phyloP scores from a whole-genome alignment of 1,284 basidiomycete species.

The Coriolopsis trogii region DNA sequence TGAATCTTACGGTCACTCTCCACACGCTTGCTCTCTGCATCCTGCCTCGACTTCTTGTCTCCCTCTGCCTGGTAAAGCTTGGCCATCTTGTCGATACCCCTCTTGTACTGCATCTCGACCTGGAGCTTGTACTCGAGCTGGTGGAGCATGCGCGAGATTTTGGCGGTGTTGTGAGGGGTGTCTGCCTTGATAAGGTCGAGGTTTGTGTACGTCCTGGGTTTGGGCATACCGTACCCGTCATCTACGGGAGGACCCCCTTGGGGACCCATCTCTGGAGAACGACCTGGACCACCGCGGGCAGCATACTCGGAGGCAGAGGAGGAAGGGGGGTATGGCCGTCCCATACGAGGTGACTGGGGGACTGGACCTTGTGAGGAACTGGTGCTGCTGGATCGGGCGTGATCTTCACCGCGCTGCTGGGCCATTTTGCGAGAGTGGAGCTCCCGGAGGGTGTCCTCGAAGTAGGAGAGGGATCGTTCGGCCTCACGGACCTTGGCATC shows the following conservation, averaged over 20 bases:
- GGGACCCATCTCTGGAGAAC: conserved; percentile 45
- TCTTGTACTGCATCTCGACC: conserved; percentile 98
- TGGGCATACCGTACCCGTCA: conserved; percentile 43
- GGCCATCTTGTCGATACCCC: conserved; percentile 99
- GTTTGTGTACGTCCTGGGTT: conserved; percentile 71
- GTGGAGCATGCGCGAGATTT: conserved; percentile 98
- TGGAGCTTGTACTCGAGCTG: conserved; percentile 99
- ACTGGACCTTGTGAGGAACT: conserved; percentile 38
- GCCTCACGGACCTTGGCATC: conserved; percentile 91
- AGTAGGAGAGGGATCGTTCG: conserved; percentile 84
- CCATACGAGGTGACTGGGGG: conserved; percentile 29
- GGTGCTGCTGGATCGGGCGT: conserved; percentile 48
- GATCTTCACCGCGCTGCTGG: conserved; percentile 55
- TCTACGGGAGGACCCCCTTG: conserved; percentile 39
- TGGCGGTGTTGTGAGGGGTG: conserved; percentile 93
- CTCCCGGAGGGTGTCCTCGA: conserved; percentile 85
- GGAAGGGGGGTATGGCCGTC: conserved; percentile 32
- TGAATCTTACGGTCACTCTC: conserved; percentile 98
- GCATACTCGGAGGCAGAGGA: conserved; percentile 47
- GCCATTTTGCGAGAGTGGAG: conserved; percentile 78
- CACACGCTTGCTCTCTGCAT: conserved; percentile 92
- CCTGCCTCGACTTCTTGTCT: conserved; percentile 89
- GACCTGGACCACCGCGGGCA: conserved; percentile 36
- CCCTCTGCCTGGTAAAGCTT: conserved; percentile 93
- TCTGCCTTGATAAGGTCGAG: conserved; percentile 97